These are phyloP conservation scores for Malassezia globosa DNA, from an alignment of 1,284 basidiomycete species.

Conservation along the genomic window DNA sequence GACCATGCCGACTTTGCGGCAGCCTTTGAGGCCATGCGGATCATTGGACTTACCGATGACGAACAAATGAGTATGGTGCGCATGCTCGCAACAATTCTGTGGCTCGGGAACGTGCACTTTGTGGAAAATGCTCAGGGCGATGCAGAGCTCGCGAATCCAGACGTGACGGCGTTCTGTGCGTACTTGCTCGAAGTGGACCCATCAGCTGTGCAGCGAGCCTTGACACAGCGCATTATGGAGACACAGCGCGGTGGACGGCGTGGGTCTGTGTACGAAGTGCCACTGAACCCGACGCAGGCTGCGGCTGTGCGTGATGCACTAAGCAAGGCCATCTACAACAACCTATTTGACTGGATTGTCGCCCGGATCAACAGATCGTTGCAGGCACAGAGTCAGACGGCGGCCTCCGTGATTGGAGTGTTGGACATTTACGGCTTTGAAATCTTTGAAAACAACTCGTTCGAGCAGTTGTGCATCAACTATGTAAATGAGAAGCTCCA, in stretches of 20 bases:
- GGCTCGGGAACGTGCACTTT: constrained; percentile 78
- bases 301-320: constrained; percentile 78
- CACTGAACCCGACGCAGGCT: constrained; percentile 86
- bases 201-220: constrained; percentile 67
- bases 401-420: constrained; percentile 85
- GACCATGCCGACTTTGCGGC: constrained; percentile 77
- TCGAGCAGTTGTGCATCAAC: constrained; percentile 99
- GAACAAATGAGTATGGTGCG: constrained; percentile 90
- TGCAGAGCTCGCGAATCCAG: constrained; percentile 65
- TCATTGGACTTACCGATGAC: constrained; percentile 69
- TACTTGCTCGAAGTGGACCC: constrained; percentile 85
- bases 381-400: constrained; percentile 61
- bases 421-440: constrained; percentile 85
- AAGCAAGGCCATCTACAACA: constrained; percentile 94
- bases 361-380: constrained; percentile 89
- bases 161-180: constrained; percentile 86
- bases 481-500: constrained; percentile 98
- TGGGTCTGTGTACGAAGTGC: constrained; percentile 92
- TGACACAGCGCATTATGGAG: constrained; percentile 79
- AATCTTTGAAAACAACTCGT: constrained; percentile 97
- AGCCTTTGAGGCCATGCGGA: constrained; percentile 86
- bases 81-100: constrained; percentile 81
- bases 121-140: constrained; percentile 80
- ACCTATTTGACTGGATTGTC: constrained; percentile 99
- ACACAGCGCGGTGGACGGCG: constrained; percentile 66